Evolutionary conservation across 768 basidiomycete genomes (phyloP).

Genomic region (Neoboletus brunneissimus): DNA sequence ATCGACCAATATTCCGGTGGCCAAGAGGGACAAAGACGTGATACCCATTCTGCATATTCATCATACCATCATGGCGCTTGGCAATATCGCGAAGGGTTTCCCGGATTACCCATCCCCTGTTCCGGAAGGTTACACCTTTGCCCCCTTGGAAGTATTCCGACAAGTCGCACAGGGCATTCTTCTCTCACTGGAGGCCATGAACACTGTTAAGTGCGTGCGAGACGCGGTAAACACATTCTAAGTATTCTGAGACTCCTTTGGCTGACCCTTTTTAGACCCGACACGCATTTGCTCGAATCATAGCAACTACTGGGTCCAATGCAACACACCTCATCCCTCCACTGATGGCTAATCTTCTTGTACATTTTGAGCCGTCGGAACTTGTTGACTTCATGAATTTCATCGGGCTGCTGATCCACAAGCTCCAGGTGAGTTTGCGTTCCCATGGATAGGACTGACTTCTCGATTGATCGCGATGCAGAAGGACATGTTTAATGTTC

Average conservation of each 20-base stretch:
- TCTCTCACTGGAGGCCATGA: constrained; percentile 86
- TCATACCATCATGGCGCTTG: constrained; percentile 91
- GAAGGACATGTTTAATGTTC: constrained; percentile 82
- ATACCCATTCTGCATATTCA: constrained; percentile 85
- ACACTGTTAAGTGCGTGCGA: constrained; percentile 78
- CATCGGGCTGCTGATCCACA: constrained; percentile 86
- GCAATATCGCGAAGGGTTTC: constrained; percentile 94
- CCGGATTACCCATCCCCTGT: constrained; percentile 80
- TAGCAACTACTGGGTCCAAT: constrained; percentile 83
- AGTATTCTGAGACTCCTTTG: not conserved
- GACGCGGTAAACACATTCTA: constrained; percentile 69
- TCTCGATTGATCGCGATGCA: constrained; percentile 29
- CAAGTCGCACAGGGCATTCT: constrained; percentile 85
- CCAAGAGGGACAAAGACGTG: constrained; percentile 61
- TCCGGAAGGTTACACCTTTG: constrained; percentile 63
- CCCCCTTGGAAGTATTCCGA: constrained; percentile 75
- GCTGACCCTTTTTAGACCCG: constrained; percentile 58
- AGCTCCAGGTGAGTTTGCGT: constrained; percentile 64
- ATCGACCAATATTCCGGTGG: constrained; percentile 51
- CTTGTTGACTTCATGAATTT: constrained; percentile 95
- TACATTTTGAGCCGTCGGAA: constrained; percentile 89
- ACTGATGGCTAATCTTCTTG: constrained; percentile 86
- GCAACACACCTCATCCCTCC: constrained; percentile 86
- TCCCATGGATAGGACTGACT: not conserved
- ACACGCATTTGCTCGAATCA: constrained; percentile 88